A percentile compares a stretch with the other conserved stretches of the same genome.
phyloP scores from a whole-genome alignment of 2,329 filamentous ascomycete genomes.

The Fusarium sp. region DNA sequence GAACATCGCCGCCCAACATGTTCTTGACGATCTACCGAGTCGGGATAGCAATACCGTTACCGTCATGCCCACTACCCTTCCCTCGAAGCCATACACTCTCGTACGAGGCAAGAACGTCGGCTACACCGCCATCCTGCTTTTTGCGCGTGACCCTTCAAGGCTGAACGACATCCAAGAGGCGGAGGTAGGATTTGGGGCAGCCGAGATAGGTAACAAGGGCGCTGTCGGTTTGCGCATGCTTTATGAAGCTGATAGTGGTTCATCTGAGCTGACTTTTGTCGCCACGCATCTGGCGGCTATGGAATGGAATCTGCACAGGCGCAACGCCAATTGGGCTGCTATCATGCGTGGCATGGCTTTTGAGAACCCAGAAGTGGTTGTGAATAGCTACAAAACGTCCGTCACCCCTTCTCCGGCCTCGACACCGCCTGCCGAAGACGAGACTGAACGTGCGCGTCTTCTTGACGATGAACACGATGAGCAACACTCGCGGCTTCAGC shows the following conservation, averaged over 20 bases:
- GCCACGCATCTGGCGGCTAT: slow-evolving; percentile 89
- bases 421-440: slow-evolving; percentile 39
- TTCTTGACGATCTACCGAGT: slow-evolving; percentile 16
- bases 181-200: slow-evolving; percentile 84
- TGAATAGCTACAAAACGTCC: slow-evolving; percentile 41
- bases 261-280: slow-evolving; percentile 82
- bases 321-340: slow-evolving; percentile 89
- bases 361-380: slow-evolving; percentile 60
- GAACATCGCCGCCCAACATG: slow-evolving; percentile 64
- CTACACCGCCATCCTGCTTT: slow-evolving; percentile 90
- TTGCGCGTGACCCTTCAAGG: slow-evolving; percentile 72
- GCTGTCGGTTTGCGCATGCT: slow-evolving; percentile 82
- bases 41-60: slow-evolving; percentile 6
- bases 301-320: slow-evolving; percentile 78
- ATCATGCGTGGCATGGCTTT: slow-evolving; percentile 87
- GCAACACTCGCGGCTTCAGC: slow-evolving; percentile 53
- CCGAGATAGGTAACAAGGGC: slow-evolving; percentile 95
- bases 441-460: slow-evolving; percentile 47
- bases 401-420: slow-evolving; percentile 37
- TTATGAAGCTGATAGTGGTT: slow-evolving; percentile 55
- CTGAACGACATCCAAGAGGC: slow-evolving; percentile 78
- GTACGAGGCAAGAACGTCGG: slow-evolving; percentile 80
- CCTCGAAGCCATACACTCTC: slow-evolving; percentile 70
- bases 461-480: slow-evolving; percentile 51
- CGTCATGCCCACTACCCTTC: slow-evolving; percentile 21